Percentiles rank a stretch among this genome's conserved stretches.
These are phyloP conservation scores for Linum trigynum DNA, from an alignment of 345 rosid species.

Conservation along the genomic window DNA sequence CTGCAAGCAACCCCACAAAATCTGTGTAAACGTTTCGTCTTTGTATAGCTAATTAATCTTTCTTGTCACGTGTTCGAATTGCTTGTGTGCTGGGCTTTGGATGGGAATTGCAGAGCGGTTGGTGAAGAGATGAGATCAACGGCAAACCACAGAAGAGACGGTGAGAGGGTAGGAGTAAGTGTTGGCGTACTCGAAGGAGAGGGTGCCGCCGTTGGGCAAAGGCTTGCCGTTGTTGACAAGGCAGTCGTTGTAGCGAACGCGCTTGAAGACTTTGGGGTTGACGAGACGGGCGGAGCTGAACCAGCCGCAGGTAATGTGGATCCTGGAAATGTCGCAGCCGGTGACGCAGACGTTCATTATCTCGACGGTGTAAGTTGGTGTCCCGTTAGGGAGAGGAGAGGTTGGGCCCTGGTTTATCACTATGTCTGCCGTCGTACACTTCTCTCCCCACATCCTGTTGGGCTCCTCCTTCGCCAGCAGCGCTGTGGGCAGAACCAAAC, in stretches of 20 bases:
- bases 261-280: slow-evolving; percentile 74
- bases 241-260: slow-evolving; percentile 72
- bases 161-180: slow-evolving; percentile 64
- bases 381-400: slow-evolving; percentile 57
- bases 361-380: slow-evolving; percentile 74
- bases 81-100: too few relatives aligned
- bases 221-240: slow-evolving; percentile 78
- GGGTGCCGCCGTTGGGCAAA: slow-evolving; percentile 40
- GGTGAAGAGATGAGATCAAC: slow-evolving; percentile 9
- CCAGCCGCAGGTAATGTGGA: slow-evolving; percentile 83
- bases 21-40: too few relatives aligned
- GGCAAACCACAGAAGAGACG: slow-evolving; percentile 53
- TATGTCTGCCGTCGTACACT: slow-evolving; percentile 50
- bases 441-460: slow-evolving; percentile 44
- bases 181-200: slow-evolving; percentile 70
- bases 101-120: too few relatives aligned
- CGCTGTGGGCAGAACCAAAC: slow-evolving; percentile 13
- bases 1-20: too few relatives aligned
- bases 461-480: slow-evolving; percentile 30
- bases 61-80: too few relatives aligned
- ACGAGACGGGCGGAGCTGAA: slow-evolving; percentile 71
- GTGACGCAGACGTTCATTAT: slow-evolving; percentile 53
- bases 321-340: slow-evolving; percentile 57
- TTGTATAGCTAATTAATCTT: too few relatives aligned
- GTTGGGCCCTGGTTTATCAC: slow-evolving; percentile 63